Evolutionary conservation across 2,329 filamentous ascomycete species (phyloP).

Genomic region (Colletotrichum noveboracense): DNA sequence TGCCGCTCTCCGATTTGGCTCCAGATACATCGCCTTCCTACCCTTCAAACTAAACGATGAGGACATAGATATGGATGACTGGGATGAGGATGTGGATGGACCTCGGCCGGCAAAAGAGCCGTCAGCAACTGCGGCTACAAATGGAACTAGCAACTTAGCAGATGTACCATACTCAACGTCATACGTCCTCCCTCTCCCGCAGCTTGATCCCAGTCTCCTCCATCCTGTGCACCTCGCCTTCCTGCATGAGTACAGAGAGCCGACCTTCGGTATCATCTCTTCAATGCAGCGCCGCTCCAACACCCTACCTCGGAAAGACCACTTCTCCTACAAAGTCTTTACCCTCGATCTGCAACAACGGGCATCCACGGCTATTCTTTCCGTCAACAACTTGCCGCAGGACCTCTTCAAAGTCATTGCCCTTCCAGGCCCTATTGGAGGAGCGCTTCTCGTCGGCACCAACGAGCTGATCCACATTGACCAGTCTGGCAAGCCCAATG

Average conservation of each 20-base stretch:
- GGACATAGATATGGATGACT: conserved; percentile 90
- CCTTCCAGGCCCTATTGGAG: conserved; percentile 84
- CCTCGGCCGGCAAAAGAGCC: conserved; percentile 59
- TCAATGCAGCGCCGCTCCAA: conserved; percentile 76
- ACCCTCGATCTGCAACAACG: conserved; percentile 93
- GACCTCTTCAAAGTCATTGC: conserved; percentile 85
- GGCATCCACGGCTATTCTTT: conserved; percentile 90
- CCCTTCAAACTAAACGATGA: conserved; percentile 88
- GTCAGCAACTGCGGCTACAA: conserved; percentile 31
- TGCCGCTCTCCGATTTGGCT: conserved; percentile 91
- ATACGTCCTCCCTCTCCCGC: conserved; percentile 89
- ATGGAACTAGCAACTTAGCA: conserved; percentile 41
- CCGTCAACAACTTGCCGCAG: conserved; percentile 83
- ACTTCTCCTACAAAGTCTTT: conserved; percentile 90
- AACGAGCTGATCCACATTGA: conserved; percentile 97
- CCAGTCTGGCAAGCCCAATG: conserved; percentile 92
- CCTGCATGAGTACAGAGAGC: conserved; percentile 95
- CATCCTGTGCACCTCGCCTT: conserved; percentile 93
- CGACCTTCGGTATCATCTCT: conserved; percentile 93
- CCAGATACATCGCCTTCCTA: conserved; percentile 87
- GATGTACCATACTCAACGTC: conserved; percentile 83
- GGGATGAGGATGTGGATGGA: conserved; percentile 82
- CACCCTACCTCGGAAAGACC: conserved; percentile 83
- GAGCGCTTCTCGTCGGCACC: conserved; percentile 81
- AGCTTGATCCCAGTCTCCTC: conserved; percentile 84